A percentile compares a stretch with the other conserved stretches of the same genome.
Conservation (phyloP, 1,284 basidiomycete genomes). For the Laetiporus sulphureus region DNA sequence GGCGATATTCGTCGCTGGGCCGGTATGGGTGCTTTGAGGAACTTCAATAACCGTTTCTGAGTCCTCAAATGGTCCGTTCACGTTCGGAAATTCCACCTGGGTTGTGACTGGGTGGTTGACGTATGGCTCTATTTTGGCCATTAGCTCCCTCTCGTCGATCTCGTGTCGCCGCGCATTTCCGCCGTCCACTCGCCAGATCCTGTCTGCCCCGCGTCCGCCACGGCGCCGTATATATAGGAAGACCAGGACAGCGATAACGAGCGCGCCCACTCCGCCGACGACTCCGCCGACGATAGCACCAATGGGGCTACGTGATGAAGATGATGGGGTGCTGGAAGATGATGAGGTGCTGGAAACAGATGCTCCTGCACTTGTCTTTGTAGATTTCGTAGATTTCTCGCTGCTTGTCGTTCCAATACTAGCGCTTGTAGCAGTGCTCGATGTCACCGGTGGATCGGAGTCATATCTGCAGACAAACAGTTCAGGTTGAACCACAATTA, state of each 20-base stretch:
- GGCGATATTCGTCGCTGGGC: not conserved
- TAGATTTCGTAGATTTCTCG: too few relatives aligned
- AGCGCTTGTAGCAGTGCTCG: too few relatives aligned
- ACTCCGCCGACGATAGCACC: constrained; percentile 1
- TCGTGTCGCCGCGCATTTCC: not conserved
- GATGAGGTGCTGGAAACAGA: too few relatives aligned
- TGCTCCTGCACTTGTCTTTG: too few relatives aligned
- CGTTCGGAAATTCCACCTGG: not conserved
- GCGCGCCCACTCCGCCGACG: not conserved
- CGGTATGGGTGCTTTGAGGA: not conserved
- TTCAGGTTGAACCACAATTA: too few relatives aligned
- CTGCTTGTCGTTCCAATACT: too few relatives aligned
- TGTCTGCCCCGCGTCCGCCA: not conserved
- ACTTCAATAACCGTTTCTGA: not conserved
- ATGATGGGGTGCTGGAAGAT: not conserved
- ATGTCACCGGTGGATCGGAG: too few relatives aligned
- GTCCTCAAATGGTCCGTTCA: too few relatives aligned
- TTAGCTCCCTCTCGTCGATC: not conserved
- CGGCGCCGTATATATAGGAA: not conserved
- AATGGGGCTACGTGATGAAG: not conserved
- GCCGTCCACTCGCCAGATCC: not conserved
- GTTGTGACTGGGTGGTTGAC: not conserved
- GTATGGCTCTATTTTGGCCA: not conserved
- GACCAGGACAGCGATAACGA: not conserved
- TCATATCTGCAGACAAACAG: too few relatives aligned